phyloP scores from a whole-genome alignment of 352 stramenopile genomes.

The Globisporangium nagaii region DNA sequence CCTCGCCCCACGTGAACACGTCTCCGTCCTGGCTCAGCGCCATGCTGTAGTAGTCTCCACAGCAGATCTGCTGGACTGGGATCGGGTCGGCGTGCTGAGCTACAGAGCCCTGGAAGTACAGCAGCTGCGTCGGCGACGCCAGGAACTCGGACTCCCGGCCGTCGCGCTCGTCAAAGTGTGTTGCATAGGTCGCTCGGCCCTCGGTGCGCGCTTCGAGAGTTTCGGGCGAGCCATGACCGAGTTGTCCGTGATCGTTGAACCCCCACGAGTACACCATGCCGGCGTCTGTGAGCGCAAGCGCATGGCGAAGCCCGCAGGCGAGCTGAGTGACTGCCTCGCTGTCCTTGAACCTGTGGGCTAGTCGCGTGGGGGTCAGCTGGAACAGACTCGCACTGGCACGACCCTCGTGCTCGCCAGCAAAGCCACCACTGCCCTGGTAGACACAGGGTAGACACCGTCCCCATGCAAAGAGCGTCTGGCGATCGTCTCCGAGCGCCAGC shows the following conservation, averaged over 20 bases:
- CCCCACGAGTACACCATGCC: slow-evolving; percentile 72
- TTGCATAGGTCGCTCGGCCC: slow-evolving; percentile 24
- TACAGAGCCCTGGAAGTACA: slow-evolving; percentile 57
- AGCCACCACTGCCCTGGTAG: slow-evolving; percentile 6
- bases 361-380: slow-evolving; percentile 15
- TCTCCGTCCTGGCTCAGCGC: slow-evolving; percentile 54
- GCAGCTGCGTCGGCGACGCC: slow-evolving; percentile 29
- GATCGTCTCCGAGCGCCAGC: slow-evolving; percentile 34
- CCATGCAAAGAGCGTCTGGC: slow-evolving; percentile 46
- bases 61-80: slow-evolving; percentile 40
- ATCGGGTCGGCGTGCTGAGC: slow-evolving; percentile 65
- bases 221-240: slow-evolving; percentile 47
- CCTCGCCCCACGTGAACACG: slow-evolving; percentile 74
- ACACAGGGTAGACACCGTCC: slow-evolving; percentile 43
- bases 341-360: slow-evolving; percentile 27
- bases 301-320: slow-evolving; percentile 52
- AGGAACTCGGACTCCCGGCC: slow-evolving; percentile 42
- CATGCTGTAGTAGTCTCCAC: slow-evolving; percentile 69
- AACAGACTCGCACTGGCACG: slow-evolving; percentile 2
- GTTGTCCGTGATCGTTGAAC: slow-evolving; percentile 74
- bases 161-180: slow-evolving; percentile 49
- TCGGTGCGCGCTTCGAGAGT: slow-evolving; percentile 41
- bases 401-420: not conserved
- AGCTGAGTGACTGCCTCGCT: slow-evolving; percentile 18
- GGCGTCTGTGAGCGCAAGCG: slow-evolving; percentile 39